Evolutionary conservation across 1,284 basidiomycete species (phyloP), one percentile per base, ranked within the genome.

Genomic region (Moniliella sp.): DNA sequence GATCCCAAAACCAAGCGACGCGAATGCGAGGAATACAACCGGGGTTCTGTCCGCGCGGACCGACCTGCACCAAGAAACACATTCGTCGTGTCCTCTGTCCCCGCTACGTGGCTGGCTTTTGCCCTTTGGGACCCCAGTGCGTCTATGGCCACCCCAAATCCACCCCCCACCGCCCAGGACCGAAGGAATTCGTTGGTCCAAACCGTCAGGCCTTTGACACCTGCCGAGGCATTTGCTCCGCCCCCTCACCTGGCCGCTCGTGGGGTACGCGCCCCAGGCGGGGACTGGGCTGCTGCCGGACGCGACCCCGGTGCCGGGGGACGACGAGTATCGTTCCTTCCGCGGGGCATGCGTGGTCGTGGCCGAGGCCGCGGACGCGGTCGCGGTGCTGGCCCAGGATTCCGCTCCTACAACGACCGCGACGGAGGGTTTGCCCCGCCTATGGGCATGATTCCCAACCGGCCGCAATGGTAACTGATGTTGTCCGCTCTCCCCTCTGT

Each of bases 41-140:
- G 91, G 40, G 91, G 91, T 0, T 99, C 97, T 60, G 97, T n/a
- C n/a, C n/a, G n/a, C n/a, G 12, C 40, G 84, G 88, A 8, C 83
- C 86, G 0, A 65, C 64, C 12, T 99, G 91, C 59, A 75, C 80
- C 3, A 72, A 86, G 34, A 86, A 91, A 64, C 91, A 99, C 62
- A 75, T 93, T 19, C 72, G 84, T 30, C 70, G 80, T 31, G 77
- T 86, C 11, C 73, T 80, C 17, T 99, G 91, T 60, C 81, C 84
- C 44, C 65, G 75, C 15, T 99, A 91, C 63, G 62, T 93, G 17
- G 79, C 79, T 9, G 91, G 91, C 2, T 84, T 97, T 61, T 99
- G 91, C 62, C 83, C 84, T n/a, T 62, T 78, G 38, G 91, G 91
- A 0, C 72, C 78, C 19, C 76, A 84, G 27, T 97, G 91, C 63